Conservation (phyloP, 768 basidiomycete species). For the Amanita pseudoporphyria region DNA sequence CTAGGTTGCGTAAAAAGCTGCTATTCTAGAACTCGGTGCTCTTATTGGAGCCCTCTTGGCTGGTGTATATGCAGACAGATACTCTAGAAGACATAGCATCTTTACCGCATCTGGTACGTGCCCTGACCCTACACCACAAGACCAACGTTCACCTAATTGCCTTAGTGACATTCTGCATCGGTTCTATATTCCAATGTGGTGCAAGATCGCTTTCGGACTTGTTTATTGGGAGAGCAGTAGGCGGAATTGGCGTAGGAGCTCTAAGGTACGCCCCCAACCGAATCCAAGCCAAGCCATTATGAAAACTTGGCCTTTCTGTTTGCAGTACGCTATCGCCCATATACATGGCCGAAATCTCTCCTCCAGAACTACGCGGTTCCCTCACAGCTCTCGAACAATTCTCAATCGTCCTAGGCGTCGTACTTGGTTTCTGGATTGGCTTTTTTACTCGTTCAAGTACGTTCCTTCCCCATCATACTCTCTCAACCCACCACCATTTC, state of each 20-base stretch:
- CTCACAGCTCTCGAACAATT: slow-evolving; percentile 75
- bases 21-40: slow-evolving; percentile 69
- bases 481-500: background rate
- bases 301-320: background rate
- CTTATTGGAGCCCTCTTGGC: slow-evolving; percentile 64
- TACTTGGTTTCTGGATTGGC: slow-evolving; percentile 77
- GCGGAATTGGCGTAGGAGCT: slow-evolving; percentile 75
- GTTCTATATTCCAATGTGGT: slow-evolving; percentile 58
- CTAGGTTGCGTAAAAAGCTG: slow-evolving; percentile 34
- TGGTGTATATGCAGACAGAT: slow-evolving; percentile 59
- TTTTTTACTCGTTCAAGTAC: slow-evolving; percentile 59
- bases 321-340: slow-evolving; percentile 67
- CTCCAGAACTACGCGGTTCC: slow-evolving; percentile 72
- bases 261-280: slow-evolving; percentile 46
- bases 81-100: slow-evolving; percentile 60
- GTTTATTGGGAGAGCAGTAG: slow-evolving; percentile 62
- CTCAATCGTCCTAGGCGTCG: slow-evolving; percentile 73
- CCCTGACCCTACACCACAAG: background rate
- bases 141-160: background rate
- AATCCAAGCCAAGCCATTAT: background rate
- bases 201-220: slow-evolving; percentile 48
- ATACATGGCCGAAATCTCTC: slow-evolving; percentile 80
- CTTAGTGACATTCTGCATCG: slow-evolving; percentile 60
- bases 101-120: slow-evolving; percentile 55
- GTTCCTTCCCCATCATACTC: slow-evolving; percentile 12